Base-by-base conservation (phyloP, 208 protist genomes). In the Trypanosoma rangeli region DNA sequence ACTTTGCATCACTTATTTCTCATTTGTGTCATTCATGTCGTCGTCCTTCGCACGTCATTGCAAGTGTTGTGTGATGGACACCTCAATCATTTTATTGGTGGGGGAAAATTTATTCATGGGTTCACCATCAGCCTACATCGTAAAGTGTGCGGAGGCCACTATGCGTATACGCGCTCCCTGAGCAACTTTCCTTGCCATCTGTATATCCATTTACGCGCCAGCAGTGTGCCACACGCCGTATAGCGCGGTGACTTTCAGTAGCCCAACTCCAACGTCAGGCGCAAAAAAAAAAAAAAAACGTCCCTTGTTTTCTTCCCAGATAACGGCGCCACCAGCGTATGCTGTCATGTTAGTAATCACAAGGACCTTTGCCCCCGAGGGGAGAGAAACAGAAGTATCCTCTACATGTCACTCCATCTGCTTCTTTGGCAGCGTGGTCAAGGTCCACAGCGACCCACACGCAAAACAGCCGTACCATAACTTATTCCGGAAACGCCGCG, bases 51-150 rank as follows among this genome's bases (percentile, higher is more conserved):
- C 37, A 50, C 50, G 4, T 31, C 63, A 68, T 68, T 4, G 58
- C 63, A 4, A 68, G 52, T 49, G 63, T 68, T 42, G 50, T 68
- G 52, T 59, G 24, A 68, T 56, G 10, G 20, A 26, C 50, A 68
- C 63, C 5, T 68, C 63, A 52, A 68, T 29, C 29, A 46, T 49
- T 20, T 59, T 49, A 5, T 26, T 18, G 9, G 10, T 20, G n/a
- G 5, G 15, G 22, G 28, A 28, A 4, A 50, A 13, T 3, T 18
- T 12, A 7, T 59, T 13, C 18, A 89, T 79, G 1, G 84, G 80
- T 68, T 89, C 84, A 10, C 84, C 84, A 44, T 89, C 84, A 70
- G 82, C 84, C 76, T 89, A 80, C 80, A 89, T 86, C 37, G 78
- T 74, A 57, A 78, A 79, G 70, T 82, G 9, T 18, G 76, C 80